Evolutionary conservation across 1,284 basidiomycete genomes (phyloP).

Genomic region (Cerioporus squamosus): DNA sequence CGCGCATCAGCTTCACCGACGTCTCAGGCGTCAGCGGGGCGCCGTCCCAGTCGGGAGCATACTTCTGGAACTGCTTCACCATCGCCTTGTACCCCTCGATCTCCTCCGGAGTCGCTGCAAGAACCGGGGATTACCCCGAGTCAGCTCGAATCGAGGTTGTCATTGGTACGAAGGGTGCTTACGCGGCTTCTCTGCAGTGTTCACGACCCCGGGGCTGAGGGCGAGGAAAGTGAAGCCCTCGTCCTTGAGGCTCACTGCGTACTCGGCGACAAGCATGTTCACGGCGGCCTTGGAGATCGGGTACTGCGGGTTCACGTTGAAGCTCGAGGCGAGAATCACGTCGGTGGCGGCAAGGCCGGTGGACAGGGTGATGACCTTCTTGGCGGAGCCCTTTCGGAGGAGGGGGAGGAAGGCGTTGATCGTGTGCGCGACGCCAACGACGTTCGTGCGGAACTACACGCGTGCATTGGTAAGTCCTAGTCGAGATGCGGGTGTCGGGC

Average conservation of each 20-base stretch:
- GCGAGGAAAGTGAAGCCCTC: slow-evolving; percentile 44
- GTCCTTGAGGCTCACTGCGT: slow-evolving; percentile 36
- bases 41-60: slow-evolving; percentile 35
- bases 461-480: too few relatives aligned
- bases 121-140: too few relatives aligned
- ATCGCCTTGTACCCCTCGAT: slow-evolving; percentile 21
- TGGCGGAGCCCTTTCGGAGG: slow-evolving; percentile 37
- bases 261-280: slow-evolving; percentile 44
- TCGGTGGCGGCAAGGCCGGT: slow-evolving; percentile 37
- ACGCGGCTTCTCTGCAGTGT: slow-evolving; percentile 30
- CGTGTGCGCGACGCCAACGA: slow-evolving; percentile 40
- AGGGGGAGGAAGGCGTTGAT: slow-evolving; percentile 44
- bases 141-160: too few relatives aligned
- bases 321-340: slow-evolving; percentile 22
- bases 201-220: slow-evolving; percentile 42
- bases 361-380: slow-evolving; percentile 43
- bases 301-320: slow-evolving; percentile 32
- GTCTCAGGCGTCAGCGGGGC: slow-evolving; percentile 34
- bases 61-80: slow-evolving; percentile 23
- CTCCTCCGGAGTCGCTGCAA: slow-evolving; percentile 31
- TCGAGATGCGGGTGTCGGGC: not conserved
- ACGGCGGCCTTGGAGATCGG: slow-evolving; percentile 41
- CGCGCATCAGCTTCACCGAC: slow-evolving; percentile 37
- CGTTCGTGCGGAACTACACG: slow-evolving; percentile 41
- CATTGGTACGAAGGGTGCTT: not conserved